Base-by-base conservation (phyloP, 2,329 filamentous ascomycete species). In the Hymenoscyphus salicellus region DNA sequence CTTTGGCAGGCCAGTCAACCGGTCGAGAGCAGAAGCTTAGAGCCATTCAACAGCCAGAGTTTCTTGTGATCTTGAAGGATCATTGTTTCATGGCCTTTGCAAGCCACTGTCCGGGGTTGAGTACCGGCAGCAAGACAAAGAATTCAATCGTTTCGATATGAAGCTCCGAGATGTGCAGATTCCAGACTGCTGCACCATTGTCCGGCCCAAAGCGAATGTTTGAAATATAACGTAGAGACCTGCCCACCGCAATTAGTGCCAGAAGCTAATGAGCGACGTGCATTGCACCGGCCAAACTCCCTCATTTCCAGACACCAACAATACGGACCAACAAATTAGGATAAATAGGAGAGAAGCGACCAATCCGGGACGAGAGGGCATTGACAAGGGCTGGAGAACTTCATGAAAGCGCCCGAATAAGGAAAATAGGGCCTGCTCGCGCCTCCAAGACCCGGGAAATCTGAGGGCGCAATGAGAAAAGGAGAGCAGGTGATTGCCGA, bases 231-330 rank as follows among this genome's bases (percentile, higher is more conserved):
- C 3, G n/a, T 49, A 26, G 20, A 26, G 20, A 23, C 46, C 46
- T 26, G 23, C 23, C 20, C 46, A 52, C 20, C 46, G n/a, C 20
- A 23, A 52, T 52, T 23, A 52, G 8, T 5, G 46, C 7, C 46
- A 14, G 4, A 52, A 26, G 5, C 46, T 20, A 52, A 52, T 52
- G 46, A 23, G 20, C 46, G 20, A 2, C n/a, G 20, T 6, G 46
- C 46, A 49, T 23, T 23, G 46, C 46, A n/a, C 10, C n/a, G 1
- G n/a, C 46, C 46, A 23, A 52, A 52, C 46, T n/a, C n/a, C 46
- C 20, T 52, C 46, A 52, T 52, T 52, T 52, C 46, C 46, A 52
- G 46, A 52, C 20, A 23, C 46, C 46, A 49, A 49, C 43, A 14
- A 14, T 52, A 52, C 23, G 46, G 46, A 26, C 46, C 43, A 49